A percentile compares a stretch with the other conserved stretches of the same genome.
phyloP scores from a whole-genome alignment of 768 basidiomycete species.

The Boletus sp. region DNA sequence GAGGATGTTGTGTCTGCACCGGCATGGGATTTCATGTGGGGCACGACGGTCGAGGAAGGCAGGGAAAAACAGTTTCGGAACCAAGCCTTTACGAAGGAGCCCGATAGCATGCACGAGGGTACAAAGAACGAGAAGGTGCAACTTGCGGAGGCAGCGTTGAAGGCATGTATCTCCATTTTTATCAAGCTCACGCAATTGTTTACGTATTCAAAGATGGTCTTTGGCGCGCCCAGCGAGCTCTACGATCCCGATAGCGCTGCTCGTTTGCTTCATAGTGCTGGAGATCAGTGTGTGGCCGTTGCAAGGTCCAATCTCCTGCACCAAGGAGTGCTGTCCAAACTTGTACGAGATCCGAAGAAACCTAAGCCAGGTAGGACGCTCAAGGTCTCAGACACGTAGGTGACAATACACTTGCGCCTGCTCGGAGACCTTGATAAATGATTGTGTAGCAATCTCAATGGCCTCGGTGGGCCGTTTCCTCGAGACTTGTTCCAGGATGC shows the following conservation, averaged over 20 bases:
- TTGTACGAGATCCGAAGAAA: conserved; percentile 59
- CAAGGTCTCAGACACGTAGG: conserved; percentile 72
- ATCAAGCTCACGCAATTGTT: background rate
- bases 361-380: conserved; percentile 68
- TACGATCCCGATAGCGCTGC: conserved; percentile 64
- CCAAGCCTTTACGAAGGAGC: conserved; percentile 48
- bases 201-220: conserved; percentile 57
- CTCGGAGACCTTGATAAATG: background rate
- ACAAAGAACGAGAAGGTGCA: conserved; percentile 37
- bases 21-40: conserved; percentile 75
- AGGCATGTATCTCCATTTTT: conserved; percentile 41
- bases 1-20: conserved; percentile 43
- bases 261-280: conserved; percentile 51
- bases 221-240: conserved; percentile 66
- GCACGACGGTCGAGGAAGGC: conserved; percentile 63
- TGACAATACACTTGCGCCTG: background rate
- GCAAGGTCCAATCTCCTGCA: conserved; percentile 60
- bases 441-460: conserved; percentile 57
- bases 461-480: conserved; percentile 59
- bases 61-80: conserved; percentile 67
- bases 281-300: conserved; percentile 49
- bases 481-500: conserved; percentile 74
- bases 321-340: conserved; percentile 64
- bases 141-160: conserved; percentile 67
- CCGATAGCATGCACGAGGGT: conserved; percentile 28